Evolutionary conservation across 768 basidiomycete genomes (phyloP).

Genomic region (Xerocomellus dryophilus): DNA sequence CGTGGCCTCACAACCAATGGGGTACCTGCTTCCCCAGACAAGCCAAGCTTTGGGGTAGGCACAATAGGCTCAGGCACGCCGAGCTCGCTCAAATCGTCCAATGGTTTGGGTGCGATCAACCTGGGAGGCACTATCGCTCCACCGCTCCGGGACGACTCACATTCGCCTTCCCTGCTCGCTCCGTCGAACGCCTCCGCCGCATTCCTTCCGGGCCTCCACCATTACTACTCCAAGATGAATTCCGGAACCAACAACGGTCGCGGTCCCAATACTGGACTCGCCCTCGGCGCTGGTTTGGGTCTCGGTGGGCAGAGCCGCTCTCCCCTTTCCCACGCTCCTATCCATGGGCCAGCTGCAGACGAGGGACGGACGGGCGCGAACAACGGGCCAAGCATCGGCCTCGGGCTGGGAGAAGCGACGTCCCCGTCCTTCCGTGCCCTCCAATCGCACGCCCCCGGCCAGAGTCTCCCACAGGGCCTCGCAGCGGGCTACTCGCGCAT

Average conservation of each 20-base stretch:
- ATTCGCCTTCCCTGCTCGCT: constrained; percentile 39
- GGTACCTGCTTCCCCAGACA: constrained; percentile 39
- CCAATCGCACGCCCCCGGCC: constrained; percentile 85
- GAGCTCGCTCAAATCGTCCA: constrained; percentile 49
- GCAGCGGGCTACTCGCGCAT: constrained; percentile 89
- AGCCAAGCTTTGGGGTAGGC: constrained; percentile 21
- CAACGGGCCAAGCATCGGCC: constrained; percentile 14
- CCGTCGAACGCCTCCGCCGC: constrained; percentile 82
- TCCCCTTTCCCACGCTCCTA: constrained; percentile 28
- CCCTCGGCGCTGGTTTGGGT: constrained; percentile 19
- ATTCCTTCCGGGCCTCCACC: constrained; percentile 71
- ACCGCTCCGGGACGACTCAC: constrained; percentile 34
- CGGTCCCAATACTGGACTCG: constrained; percentile 20
- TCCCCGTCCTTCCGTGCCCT: constrained; percentile 77
- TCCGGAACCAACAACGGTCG: constrained; percentile 28
- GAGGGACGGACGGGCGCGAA: constrained; percentile 18
- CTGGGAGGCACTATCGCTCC: constrained; percentile 10
- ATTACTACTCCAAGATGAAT: constrained; percentile 59
- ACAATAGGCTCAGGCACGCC: constrained; percentile 43
- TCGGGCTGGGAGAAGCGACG: constrained; percentile 35
- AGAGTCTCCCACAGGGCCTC: constrained; percentile 87
- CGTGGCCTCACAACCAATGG: constrained; percentile 34
- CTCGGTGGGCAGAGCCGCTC: constrained; percentile 30
- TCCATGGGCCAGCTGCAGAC: constrained; percentile 27
- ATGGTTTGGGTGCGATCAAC: constrained; percentile 33